These are phyloP conservation scores for Cystoderma amianthinum DNA, from an alignment of 768 basidiomycete genomes.

Conservation along the genomic window DNA sequence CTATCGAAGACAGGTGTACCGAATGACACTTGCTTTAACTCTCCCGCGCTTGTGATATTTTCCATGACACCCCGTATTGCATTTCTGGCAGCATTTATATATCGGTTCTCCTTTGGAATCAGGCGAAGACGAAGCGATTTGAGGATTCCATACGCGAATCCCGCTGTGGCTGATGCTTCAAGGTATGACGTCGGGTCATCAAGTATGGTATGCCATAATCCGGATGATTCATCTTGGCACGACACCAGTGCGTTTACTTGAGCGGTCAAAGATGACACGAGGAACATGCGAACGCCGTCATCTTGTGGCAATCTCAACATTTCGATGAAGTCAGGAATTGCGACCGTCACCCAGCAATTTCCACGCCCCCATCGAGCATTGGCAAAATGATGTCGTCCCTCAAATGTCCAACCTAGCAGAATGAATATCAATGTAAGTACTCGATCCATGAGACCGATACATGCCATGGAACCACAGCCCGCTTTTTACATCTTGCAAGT, in stretches of 20 bases:
- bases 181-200: conserved; percentile 44
- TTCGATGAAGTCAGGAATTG: conserved; percentile 43
- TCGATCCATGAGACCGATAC: conserved; percentile 3
- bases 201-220: conserved; percentile 50
- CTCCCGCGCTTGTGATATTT: conserved; percentile 38
- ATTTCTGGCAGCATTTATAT: conserved; percentile 26
- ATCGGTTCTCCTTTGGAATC: conserved; percentile 31
- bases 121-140: conserved; percentile 35
- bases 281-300: conserved; percentile 35
- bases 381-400: conserved; percentile 38
- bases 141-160: conserved; percentile 41
- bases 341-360: conserved; percentile 46
- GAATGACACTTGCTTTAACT: conserved; percentile 41
- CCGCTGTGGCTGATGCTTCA: conserved; percentile 41
- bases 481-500: conserved; percentile 34
- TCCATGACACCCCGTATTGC: conserved; percentile 35
- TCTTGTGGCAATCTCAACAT: conserved; percentile 28
- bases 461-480: conserved; percentile 43
- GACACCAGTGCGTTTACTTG: conserved; percentile 43
- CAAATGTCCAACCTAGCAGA: conserved; percentile 35
- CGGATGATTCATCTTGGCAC: conserved; percentile 34
- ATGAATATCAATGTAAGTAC: not conserved
- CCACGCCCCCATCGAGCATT: conserved; percentile 47
- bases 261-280: conserved; percentile 30
- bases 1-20: conserved; percentile 46